Conservation (phyloP, 208 protist genomes). For the Balamuthia mandrillaris region DNA sequence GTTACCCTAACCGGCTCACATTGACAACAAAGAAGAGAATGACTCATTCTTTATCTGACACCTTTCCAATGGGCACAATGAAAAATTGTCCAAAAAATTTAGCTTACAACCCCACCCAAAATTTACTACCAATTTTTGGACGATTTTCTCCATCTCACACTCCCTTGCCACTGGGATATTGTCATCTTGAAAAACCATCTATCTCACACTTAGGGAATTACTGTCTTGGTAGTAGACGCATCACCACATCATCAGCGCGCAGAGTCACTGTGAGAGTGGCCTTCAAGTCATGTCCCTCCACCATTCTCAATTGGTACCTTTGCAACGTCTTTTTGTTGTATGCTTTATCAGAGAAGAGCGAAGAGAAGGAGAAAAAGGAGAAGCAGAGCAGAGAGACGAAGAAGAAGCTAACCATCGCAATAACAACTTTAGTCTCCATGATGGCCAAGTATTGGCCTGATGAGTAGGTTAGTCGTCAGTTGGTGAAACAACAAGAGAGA, state of each 20-base stretch:
- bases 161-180: too few species aligned
- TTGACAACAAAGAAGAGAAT: too few species aligned
- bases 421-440: conserved; percentile 17
- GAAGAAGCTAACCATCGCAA: not conserved
- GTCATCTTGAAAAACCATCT: too few species aligned
- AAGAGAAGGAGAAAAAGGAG: not conserved
- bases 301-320: not conserved
- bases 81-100: too few species aligned
- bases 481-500: not conserved
- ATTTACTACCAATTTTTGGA: too few species aligned
- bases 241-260: not conserved
- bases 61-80: too few species aligned
- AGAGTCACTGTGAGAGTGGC: not conserved
- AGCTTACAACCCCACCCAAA: too few species aligned
- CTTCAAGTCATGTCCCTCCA: not conserved
- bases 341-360: not conserved
- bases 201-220: too few species aligned
- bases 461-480: not conserved
- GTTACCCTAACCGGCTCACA: too few species aligned
- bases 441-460: conserved; percentile 6
- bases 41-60: too few species aligned
- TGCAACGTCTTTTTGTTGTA: not conserved
- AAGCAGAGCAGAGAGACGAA: not conserved
- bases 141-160: too few species aligned
- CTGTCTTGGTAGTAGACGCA: not conserved